These are phyloP conservation scores for Coemansia sp. DNA, from an alignment of 192 early-diverging fungal species.

Conservation along the genomic window DNA sequence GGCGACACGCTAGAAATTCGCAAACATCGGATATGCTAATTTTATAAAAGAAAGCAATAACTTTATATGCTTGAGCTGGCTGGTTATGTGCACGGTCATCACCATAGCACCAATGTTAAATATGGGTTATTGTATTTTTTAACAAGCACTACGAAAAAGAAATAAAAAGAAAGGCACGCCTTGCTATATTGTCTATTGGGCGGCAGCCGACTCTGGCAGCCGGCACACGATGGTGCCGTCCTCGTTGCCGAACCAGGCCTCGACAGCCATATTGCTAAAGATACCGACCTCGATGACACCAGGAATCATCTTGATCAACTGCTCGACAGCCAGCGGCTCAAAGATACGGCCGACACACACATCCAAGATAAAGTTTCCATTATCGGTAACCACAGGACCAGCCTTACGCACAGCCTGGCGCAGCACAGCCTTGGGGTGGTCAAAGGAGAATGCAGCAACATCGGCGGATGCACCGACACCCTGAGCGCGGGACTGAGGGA, in stretches of 20 bases:
- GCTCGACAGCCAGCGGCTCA: slow-evolving; percentile 56
- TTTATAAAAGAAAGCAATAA: no score
- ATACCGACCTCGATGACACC: slow-evolving; percentile 93
- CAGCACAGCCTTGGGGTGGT: slow-evolving; percentile 56
- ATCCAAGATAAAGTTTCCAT: slow-evolving; percentile 91
- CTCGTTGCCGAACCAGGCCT: slow-evolving; percentile 80
- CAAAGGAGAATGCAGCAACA: slow-evolving; percentile 17
- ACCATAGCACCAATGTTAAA: no score
- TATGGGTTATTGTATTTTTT: no score
- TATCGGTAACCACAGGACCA: slow-evolving; percentile 91
- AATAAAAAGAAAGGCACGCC: no score
- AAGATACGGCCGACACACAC: slow-evolving; percentile 74
- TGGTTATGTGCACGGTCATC: no score
- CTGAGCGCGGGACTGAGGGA: slow-evolving; percentile 6
- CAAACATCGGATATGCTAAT: no score
- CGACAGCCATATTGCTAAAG: slow-evolving; percentile 80
- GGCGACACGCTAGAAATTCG: no score
- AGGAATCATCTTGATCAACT: slow-evolving; percentile 64
- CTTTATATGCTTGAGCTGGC: no score
- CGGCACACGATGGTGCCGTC: slow-evolving; percentile 62
- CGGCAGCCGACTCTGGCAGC: slow-evolving; percentile 16
- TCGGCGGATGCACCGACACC: background rate
- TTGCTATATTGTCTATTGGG: no score
- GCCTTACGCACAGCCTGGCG: slow-evolving; percentile 86
- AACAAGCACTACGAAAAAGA: no score